A percentile compares a stretch with the other conserved stretches of the same genome.
These are phyloP conservation scores for Candida insectorum DNA, from an alignment of 805 yeast species.

Conservation along the genomic window DNA sequence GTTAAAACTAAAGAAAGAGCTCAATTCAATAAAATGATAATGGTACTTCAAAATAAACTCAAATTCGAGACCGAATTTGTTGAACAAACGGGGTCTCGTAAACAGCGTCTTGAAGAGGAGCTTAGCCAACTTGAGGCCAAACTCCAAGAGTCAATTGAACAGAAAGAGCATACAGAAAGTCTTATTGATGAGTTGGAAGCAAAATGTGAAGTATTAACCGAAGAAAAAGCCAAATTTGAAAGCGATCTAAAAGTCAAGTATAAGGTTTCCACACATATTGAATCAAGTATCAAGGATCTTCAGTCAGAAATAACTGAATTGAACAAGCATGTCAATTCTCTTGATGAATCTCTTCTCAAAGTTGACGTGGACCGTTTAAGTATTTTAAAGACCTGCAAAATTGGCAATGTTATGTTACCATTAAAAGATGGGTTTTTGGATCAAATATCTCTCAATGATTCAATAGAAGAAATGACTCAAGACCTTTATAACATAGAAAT, in stretches of 20 bases:
- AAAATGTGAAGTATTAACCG: constrained; percentile 20
- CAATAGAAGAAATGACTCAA: constrained; percentile 33
- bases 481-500: constrained; percentile 48
- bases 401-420: constrained; percentile 67
- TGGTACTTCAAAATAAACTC: constrained; percentile 57
- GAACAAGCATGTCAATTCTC: constrained; percentile 31
- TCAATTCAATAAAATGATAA: constrained; percentile 57
- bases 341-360: constrained; percentile 55
- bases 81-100: constrained; percentile 46
- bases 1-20: constrained; percentile 59
- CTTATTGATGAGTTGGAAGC: constrained; percentile 25
- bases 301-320: constrained; percentile 26
- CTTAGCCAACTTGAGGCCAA: constrained; percentile 31
- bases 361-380: constrained; percentile 54
- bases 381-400: constrained; percentile 66
- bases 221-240: constrained; percentile 16
- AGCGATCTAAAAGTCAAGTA: constrained; percentile 15
- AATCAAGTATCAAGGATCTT: constrained; percentile 34
- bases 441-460: constrained; percentile 57
- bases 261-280: constrained; percentile 19
- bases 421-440: constrained; percentile 58
- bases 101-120: constrained; percentile 41
- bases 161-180: constrained; percentile 26
- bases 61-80: constrained; percentile 63
- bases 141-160: constrained; percentile 25